phyloP scores from a whole-genome alignment of 2,329 filamentous ascomycete species.

The Huntiella decipiens region DNA sequence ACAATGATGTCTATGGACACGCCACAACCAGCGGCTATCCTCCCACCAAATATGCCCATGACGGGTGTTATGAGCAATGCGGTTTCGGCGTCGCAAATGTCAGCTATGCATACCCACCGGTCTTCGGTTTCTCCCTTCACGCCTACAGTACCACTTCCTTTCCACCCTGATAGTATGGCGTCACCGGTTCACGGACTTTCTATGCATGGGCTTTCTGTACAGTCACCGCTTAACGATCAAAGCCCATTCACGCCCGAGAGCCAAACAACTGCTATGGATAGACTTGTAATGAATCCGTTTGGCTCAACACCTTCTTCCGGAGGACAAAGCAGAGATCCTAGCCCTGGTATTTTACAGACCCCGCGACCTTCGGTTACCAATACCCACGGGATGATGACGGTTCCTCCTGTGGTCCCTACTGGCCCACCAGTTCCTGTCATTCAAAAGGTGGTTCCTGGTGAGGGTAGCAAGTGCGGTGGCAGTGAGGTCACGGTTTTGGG shows the following conservation, averaged over 20 bases:
- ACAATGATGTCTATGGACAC: conserved; percentile 70
- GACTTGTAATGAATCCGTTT: conserved; percentile 41
- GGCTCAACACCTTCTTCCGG: conserved; percentile 55
- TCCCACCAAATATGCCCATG: not conserved
- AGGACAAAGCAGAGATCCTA: conserved; percentile 60
- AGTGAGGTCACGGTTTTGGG: conserved; percentile 77
- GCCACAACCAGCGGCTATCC: conserved; percentile 15
- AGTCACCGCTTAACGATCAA: conserved; percentile 22
- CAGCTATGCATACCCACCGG: conserved; percentile 15
- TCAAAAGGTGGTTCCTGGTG: conserved; percentile 64
- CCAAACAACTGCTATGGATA: conserved; percentile 29
- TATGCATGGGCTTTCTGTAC: conserved; percentile 10
- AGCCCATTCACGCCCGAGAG: conserved; percentile 19
- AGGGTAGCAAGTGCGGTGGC: conserved; percentile 66
- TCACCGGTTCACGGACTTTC: conserved; percentile 10
- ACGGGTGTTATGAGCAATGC: not conserved
- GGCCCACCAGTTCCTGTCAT: conserved; percentile 32
- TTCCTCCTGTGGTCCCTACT: conserved; percentile 4
- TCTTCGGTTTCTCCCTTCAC: conserved; percentile 34
- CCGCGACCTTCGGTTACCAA: conserved; percentile 25
- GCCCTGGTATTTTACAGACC: conserved; percentile 29
- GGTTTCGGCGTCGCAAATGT: conserved; percentile 21
- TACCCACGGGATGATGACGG: conserved; percentile 23
- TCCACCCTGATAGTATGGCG: conserved; percentile 26
- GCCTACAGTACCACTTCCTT: conserved; percentile 26